Conservation (phyloP, 306 rosid genomes). For the Bauhinia variegata region DNA sequence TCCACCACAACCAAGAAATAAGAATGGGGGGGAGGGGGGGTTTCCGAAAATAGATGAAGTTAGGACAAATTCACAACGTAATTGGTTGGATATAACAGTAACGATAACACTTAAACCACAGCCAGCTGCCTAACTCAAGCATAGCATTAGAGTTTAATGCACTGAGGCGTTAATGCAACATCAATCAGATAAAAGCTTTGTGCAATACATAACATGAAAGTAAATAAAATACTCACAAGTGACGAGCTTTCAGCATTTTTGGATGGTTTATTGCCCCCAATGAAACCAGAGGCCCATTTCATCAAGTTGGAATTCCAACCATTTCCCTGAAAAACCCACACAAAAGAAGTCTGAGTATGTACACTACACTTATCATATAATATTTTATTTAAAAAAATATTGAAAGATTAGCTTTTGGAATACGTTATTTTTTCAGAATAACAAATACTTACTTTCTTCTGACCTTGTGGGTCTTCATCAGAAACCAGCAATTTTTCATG, state of each 20-base stretch:
- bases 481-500: slow-evolving; percentile 77
- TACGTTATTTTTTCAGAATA: too few relatives aligned
- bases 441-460: slow-evolving; percentile 69
- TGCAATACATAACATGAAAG: slow-evolving; percentile 1
- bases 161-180: too few relatives aligned
- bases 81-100: slow-evolving; percentile 17
- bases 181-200: slow-evolving; percentile 7
- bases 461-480: slow-evolving; percentile 52
- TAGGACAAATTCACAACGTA: too few relatives aligned
- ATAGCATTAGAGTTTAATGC: slow-evolving; percentile 3
- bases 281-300: slow-evolving; percentile 95
- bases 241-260: slow-evolving; percentile 59
- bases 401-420: slow-evolving; percentile 14
- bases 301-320: slow-evolving; percentile 84
- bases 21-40: slow-evolving; percentile 1
- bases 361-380: slow-evolving; percentile 20
- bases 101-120: slow-evolving; percentile 12
- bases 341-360: slow-evolving; percentile 28
- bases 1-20: slow-evolving; percentile 27
- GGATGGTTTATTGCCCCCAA: slow-evolving; percentile 64
- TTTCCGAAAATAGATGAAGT: too few relatives aligned
- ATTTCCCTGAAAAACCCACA: slow-evolving; percentile 57
- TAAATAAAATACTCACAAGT: slow-evolving; percentile 50
- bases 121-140: slow-evolving; percentile 21
- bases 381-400: not conserved